Percentiles rank a stretch among this genome's conserved stretches.
Evolutionary conservation across 176 grass and related monocot genomes (phyloP).

Genomic region (Triticum timopheevii): DNA sequence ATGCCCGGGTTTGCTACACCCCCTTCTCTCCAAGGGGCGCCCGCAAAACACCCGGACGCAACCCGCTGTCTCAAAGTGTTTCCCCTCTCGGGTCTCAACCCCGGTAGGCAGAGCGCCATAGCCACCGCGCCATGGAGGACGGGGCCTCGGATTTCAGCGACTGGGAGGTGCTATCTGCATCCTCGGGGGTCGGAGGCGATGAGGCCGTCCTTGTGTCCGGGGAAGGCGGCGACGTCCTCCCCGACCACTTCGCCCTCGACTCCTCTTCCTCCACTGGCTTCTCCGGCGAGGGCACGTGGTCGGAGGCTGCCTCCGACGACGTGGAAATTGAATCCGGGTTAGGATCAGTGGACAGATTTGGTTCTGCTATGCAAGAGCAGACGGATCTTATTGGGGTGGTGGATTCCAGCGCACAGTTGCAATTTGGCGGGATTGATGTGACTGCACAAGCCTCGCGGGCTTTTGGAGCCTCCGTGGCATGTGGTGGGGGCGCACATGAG

Average conservation of each 20-base stretch:
- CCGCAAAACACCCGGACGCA: not conserved
- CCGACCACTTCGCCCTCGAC: slow-evolving; percentile 44
- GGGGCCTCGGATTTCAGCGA: slow-evolving; percentile 46
- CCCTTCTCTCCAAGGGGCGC: too few species aligned
- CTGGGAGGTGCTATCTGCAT: slow-evolving; percentile 54
- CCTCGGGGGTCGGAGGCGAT: not conserved
- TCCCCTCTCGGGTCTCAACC: not conserved
- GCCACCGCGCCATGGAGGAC: slow-evolving; percentile 40
- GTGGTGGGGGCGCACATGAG: not conserved
- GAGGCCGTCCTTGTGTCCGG: slow-evolving; percentile 14
- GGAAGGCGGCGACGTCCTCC: slow-evolving; percentile 24
- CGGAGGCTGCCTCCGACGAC: not conserved
- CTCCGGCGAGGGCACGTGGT: not conserved
- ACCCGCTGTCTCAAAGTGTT: not conserved
- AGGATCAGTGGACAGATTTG: not conserved
- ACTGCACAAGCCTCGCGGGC: not conserved
- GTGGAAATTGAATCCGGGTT: not conserved
- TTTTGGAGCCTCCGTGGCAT: not conserved
- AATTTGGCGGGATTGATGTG: not conserved
- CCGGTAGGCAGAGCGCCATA: not conserved
- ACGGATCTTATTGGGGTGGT: not conserved
- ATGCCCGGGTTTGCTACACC: too few species aligned
- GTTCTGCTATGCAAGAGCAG: not conserved
- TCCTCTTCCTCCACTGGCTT: not conserved
- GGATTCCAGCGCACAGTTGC: not conserved